Evolutionary conservation across 208 protist genomes (phyloP).

Genomic region (Trypanosoma melophagium): DNA sequence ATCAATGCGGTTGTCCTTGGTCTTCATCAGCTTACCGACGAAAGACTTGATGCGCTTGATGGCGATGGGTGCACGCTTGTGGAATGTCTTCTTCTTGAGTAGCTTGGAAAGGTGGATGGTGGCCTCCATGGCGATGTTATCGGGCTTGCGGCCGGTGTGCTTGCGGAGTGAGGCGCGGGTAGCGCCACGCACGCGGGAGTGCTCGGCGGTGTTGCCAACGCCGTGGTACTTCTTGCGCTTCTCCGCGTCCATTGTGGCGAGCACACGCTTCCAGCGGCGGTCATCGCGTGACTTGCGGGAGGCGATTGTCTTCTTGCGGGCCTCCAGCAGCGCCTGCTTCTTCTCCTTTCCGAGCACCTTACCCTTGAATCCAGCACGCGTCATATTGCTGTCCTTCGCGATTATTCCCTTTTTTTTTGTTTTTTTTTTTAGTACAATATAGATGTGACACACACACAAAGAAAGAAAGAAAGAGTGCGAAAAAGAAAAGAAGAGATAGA

Average conservation of each 20-base stretch:
- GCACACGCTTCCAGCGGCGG: constrained; percentile 87
- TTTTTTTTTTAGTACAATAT: not conserved
- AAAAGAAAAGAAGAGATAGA: constrained; percentile 87
- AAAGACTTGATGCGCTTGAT: constrained; percentile 96
- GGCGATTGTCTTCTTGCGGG: constrained; percentile 67
- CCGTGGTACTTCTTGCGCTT: constrained; percentile 86
- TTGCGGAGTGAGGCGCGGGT: constrained; percentile 84
- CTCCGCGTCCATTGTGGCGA: constrained; percentile 84
- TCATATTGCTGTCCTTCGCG: constrained; percentile 93
- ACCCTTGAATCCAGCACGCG: constrained; percentile 75
- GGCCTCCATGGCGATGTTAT: constrained; percentile 93
- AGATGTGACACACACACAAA: not conserved
- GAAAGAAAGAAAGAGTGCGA: constrained; percentile 85
- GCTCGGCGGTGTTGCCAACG: constrained; percentile 84
- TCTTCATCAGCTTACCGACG: constrained; percentile 95
- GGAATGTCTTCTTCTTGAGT: constrained; percentile 95
- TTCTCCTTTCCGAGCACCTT: constrained; percentile 85
- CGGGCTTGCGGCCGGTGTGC: constrained; percentile 79
- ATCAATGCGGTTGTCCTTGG: constrained; percentile 97
- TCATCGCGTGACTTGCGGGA: constrained; percentile 84
- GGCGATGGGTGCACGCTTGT: constrained; percentile 95
- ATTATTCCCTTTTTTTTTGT: constrained; percentile 87
- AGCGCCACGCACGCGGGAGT: constrained; percentile 81
- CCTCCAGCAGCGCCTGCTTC: constrained; percentile 74
- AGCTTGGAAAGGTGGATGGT: constrained; percentile 98